A percentile compares a stretch with the other conserved stretches of the same genome.
These are phyloP conservation scores for Colletotrichum sp. DNA, from an alignment of 2,329 filamentous ascomycete genomes.

Conservation along the genomic window DNA sequence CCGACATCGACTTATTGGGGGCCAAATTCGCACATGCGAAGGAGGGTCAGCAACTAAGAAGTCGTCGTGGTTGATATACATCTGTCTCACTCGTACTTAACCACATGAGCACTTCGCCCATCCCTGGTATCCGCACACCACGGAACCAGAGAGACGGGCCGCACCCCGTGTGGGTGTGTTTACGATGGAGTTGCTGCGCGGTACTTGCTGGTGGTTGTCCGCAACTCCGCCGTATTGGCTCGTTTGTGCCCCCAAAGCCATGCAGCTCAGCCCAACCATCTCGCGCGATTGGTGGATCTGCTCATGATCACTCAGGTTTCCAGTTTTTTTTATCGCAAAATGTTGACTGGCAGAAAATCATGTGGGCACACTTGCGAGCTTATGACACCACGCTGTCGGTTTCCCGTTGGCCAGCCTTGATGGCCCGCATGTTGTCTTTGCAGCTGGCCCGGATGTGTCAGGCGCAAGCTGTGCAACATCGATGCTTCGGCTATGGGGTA, in stretches of 20 bases:
- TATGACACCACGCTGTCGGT: conserved; percentile 7
- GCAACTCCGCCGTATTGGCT: conserved; percentile 7
- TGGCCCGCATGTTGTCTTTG: neutral
- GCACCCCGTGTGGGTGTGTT: conserved; percentile 4
- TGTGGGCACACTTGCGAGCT: conserved; percentile 1
- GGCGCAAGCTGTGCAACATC: conserved; percentile 5
- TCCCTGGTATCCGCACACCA: neutral
- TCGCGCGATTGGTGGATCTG: conserved; percentile 15
- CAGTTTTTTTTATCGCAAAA: neutral
- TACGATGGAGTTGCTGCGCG: conserved; percentile 1
- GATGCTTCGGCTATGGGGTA: neutral
- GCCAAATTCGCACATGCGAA: conserved; percentile 10
- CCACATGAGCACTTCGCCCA: neutral
- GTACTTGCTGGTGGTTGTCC: conserved; percentile 12
- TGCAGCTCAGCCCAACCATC: conserved; percentile 10
- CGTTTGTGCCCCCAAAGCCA: neutral
- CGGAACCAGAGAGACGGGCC: conserved; percentile 12
- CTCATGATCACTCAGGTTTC: neutral
- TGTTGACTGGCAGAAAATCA: conserved; percentile 8
- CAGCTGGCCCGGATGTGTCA: conserved; percentile 12
- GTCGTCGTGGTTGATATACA: conserved; percentile 3
- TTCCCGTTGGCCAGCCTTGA: neutral
- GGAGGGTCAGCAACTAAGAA: neutral
- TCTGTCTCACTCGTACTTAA: neutral
- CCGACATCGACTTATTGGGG: neutral